Evolutionary conservation across 148 eudicot genomes (phyloP), one percentile per base, ranked within the genome.

Genomic region (Amaranthus cruentus): DNA sequence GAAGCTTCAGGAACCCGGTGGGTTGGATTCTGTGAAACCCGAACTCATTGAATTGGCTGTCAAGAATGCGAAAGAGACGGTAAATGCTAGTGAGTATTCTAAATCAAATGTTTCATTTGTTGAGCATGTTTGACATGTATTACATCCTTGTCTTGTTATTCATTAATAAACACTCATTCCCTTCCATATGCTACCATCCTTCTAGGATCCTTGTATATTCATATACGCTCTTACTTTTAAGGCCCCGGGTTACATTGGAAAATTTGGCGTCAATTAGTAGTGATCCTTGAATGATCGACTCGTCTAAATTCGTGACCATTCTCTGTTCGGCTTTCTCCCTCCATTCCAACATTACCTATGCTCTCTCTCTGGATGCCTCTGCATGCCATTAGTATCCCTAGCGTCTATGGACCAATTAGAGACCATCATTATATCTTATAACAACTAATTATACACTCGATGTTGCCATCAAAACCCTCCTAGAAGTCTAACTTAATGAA

Each of bases 61-160:
- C 48, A 87, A 88, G 85, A 91, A 93, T 81, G 97, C 97, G 11
- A 93, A 93, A 83, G 83, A 88, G 75, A 88, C 98, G 47, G 88
- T 91, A 46, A 79, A 76, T 66, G 87, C 89, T 62, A 84, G 98
- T 92, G 76, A 83, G 79, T 83, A 66, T 15, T 55, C 63, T 38
- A 51, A n/a, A n/a, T 69, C 46, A 47, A 49, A 48, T 13, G 1
- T 38, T 52, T 50, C 38, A 8, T 67, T 48, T 62, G 49, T 63
- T 52, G 3, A 9, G 46, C 51, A n/a, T 49, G 14, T 9, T 38
- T 11, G 47, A 43, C 7, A 28, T 9, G 12, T 47, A 46, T 54
- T 65, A 6, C 69, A 48, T 65, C 38, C 38, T 28, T 46, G 51
- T 65, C 47, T 4, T 3, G 63, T 21, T 59, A 38, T 4, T 18